These are phyloP conservation scores for Salix dunnii DNA, from an alignment of 345 rosid genomes.

Conservation along the genomic window DNA sequence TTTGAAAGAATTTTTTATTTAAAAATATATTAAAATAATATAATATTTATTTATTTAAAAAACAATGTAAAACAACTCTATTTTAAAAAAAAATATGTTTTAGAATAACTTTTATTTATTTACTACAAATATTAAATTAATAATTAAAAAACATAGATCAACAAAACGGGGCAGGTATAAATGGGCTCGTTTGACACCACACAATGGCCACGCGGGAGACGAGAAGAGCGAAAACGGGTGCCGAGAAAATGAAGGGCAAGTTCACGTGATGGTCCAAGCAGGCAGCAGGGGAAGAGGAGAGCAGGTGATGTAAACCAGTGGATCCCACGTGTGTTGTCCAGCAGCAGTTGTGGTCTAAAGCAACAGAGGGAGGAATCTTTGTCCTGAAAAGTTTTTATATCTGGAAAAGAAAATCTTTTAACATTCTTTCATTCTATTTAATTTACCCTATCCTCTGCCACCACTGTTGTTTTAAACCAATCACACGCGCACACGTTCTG, in stretches of 20 bases:
- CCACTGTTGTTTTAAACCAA: background rate
- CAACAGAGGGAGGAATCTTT: conserved; percentile 62
- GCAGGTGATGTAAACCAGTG: conserved; percentile 15
- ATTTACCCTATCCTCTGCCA: background rate
- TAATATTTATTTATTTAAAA: no score
- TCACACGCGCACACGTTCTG: background rate
- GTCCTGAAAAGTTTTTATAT: conserved; percentile 31
- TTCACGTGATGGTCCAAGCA: background rate
- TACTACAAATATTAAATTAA: no score
- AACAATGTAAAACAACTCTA: no score
- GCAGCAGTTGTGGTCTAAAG: conserved; percentile 50
- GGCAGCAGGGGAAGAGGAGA: background rate
- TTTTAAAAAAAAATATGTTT: no score
- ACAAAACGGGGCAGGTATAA: no score
- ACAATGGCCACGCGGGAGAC: background rate
- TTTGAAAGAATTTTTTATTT: no score
- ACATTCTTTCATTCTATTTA: background rate
- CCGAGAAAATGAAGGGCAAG: conserved; percentile 11
- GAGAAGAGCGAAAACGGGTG: background rate
- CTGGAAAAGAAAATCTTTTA: background rate
- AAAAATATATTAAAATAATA: no score
- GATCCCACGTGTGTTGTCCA: conserved; percentile 49
- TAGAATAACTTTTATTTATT: no score
- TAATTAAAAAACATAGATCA: no score
- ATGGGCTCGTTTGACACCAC: no score